Evolutionary conservation across 2,329 filamentous ascomycete species (phyloP), one percentile per base, ranked within the genome.

Genomic region (Aspergillus uvarum): DNA sequence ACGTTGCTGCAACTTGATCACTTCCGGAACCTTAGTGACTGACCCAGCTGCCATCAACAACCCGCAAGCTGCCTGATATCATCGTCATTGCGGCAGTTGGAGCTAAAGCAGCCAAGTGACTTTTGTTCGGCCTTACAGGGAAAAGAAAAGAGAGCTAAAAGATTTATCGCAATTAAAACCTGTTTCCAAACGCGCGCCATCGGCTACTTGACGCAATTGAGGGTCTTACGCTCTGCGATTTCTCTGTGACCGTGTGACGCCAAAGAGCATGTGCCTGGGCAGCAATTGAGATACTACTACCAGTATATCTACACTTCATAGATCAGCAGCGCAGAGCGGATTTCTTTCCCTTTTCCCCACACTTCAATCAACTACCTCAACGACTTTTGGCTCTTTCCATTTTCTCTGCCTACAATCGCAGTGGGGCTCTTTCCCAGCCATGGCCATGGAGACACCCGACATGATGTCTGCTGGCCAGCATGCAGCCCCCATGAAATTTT

Each of bases 401-500:
- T 16, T 44, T 7, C 38, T 44, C 16, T 19, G 6, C 16, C 16
- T 19, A 44, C 6, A 19, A 16, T 16, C 38, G 16, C 38, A 16
- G 38, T 19, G 38, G 16, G 38, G 5, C 7, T 44, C 16, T 44
- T 31, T 7, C 53, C 38, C 53, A 55, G 51, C 26, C 21, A 64
- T 66, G 61, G 61, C 66, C 32, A 71, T 70, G 65, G 66, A 69
- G 47, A 63, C 59, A 44, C 66, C 64, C 10, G 63, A 65, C 31
- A 52, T 51, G 22, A 31, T 60, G 48, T 60, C 57, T 49, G 62
- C 59, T 32, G 59, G 52, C 51, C 64, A 53, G 51, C 60, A 42
- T 22, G 61, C 50, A 29, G 52, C 56, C 22, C 70, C 70, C 31
- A 70, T 73, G 55, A 85, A 83, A 68, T 81, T 84, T 69, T 83